Evolutionary conservation across 768 basidiomycete genomes (phyloP), one percentile per base, ranked within the genome.

Genomic region (Sporobolomyces phaffii): DNA sequence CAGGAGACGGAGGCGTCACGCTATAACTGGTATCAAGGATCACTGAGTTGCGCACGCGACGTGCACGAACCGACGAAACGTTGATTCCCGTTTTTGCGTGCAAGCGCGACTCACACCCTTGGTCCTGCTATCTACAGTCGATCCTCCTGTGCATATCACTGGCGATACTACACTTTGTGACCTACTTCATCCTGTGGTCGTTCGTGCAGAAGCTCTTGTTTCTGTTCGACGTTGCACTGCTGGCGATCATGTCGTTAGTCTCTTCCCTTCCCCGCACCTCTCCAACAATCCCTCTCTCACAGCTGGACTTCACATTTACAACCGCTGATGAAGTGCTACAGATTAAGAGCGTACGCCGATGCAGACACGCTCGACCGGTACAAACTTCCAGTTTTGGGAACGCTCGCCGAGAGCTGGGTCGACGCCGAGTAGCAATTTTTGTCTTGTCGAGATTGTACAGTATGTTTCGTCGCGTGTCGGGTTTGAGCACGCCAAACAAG

Each of bases 331-430:
- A n/a, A n/a, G n/a, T n/a, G n/a, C 10, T 5, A 34, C 65, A 74
- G 73, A 7, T 54, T 59, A 9, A 52, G 70, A n/a, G 74, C 74
- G 1, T 75, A 57, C 53, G 20, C 53, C 22, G 72, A 73, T 47
- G 43, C 36, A 5, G 68, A 72, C 34, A 51, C 49, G 34, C 59
- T 73, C 28, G 59, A 64, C 20, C 44, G 72, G 14, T 66, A 68
- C 28, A 31, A 63, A 24, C n/a, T 75, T 18, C 73, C 73, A 9
- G 6, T 61, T 17, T 52, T 75, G 22, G 74, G 74, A 1, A 68
- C 65, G 26, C 31, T 72, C 17, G 74, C 74, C 0, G 58, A 72
- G 33, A 40, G 29, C 31, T 72, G 62, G 69, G 71, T 72, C 18
- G 63, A 56, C 24, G 60, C 53, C 8, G 74, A 75, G 44, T 75